Evolutionary conservation across 2,329 filamentous ascomycete genomes (phyloP), one percentile per base, ranked within the genome.

Genomic region (Plectosphaerella cucumerina): DNA sequence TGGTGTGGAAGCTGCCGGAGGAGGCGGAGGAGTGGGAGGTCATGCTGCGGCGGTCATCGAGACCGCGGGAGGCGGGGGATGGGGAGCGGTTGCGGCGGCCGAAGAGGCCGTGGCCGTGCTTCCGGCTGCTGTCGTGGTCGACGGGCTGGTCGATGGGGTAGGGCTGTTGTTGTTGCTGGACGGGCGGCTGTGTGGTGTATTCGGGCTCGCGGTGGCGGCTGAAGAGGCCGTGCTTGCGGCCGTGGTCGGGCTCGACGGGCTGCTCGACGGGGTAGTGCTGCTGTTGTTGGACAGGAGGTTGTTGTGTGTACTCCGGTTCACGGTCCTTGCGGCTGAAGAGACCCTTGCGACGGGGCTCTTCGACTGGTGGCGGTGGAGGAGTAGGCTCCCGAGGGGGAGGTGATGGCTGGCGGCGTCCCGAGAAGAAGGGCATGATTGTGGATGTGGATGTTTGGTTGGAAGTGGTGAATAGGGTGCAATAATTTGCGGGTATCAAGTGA

Each of bases 181-280:
- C 9, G n/a, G 17, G n/a, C 12, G 17, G 39, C 8, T 42, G 39
- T 6, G 17, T 10, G 2, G 18, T 42, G 17, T 42, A 42, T 4
- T 42, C 39, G 45, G 66, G 62, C 21, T 12, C 15, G 21, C 47
- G 47, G 15, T 64, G 58, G 55, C 48, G 48, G 47, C 63, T 58
- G 57, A 74, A 74, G 58, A 74, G 63, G 50, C 70, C 62, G 56
- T 65, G 65, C 11, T 55, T 56, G 51, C 61, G 61, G 18, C 26
- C 26, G 12, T 31, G 52, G 46, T 50, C 56, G 49, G 43, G 54
- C 17, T 58, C 51, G 44, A 53, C 49, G 49, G 50, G 52, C 15
- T 53, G 50, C 18, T 61, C 54, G 48, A 58, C 56, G 6, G 58
- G 58, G 26, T 31, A 31, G 8, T 31, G 26, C 34, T 50, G 21